Evolutionary conservation across 371 early-diverging fungal genomes (phyloP).

Genomic region (Nematocida ausubeli): DNA sequence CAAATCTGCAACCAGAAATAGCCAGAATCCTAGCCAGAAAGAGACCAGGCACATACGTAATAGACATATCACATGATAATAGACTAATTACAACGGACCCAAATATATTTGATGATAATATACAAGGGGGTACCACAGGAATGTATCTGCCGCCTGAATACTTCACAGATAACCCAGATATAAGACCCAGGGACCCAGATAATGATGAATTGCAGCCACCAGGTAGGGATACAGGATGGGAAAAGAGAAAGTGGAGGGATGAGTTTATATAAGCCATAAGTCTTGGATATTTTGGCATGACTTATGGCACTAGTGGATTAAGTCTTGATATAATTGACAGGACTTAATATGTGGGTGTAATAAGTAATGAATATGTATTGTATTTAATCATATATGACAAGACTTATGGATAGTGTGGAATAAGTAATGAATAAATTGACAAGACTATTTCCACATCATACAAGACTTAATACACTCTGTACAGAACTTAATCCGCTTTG

Average conservation of each 20-base stretch:
- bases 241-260: too few relatives aligned
- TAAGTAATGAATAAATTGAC: too few relatives aligned
- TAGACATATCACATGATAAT: not conserved
- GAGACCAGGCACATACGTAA: not conserved
- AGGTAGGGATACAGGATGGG: not conserved
- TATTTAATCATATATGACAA: too few relatives aligned
- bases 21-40: not conserved
- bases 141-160: constrained; percentile 10
- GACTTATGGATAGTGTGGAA: not conserved
- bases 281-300: too few relatives aligned
- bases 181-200: constrained; percentile 46
- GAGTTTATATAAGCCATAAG: too few relatives aligned
- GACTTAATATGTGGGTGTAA: not conserved
- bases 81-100: too few relatives aligned
- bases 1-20: not conserved
- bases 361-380: not conserved
- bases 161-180: not conserved
- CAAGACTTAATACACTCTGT: too few relatives aligned
- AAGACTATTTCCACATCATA: too few relatives aligned
- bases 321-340: too few relatives aligned
- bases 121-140: not conserved
- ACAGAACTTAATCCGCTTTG: too few relatives aligned
- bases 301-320: too few relatives aligned
- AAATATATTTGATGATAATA: not conserved
- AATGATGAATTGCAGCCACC: constrained; percentile 48